Conservation (phyloP, 768 basidiomycete genomes). For the Baorangia bicolor region DNA sequence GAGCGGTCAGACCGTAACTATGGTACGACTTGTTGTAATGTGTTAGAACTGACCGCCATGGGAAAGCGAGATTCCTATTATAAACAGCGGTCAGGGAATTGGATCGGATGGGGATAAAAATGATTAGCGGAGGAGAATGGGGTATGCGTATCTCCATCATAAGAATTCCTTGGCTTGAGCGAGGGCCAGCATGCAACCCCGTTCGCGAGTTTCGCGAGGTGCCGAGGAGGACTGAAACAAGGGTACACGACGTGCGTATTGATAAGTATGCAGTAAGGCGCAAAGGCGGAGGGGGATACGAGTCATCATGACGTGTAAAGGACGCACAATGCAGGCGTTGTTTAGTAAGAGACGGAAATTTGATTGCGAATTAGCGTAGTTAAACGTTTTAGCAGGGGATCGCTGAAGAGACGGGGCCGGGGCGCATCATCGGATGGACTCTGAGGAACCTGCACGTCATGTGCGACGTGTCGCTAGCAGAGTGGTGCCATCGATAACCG, state of each 20-base stretch:
- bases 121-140: constrained; percentile 8
- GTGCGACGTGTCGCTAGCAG: background rate
- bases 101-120: constrained; percentile 19
- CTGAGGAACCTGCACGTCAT: background rate
- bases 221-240: constrained; percentile 27
- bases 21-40: constrained; percentile 18
- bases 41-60: constrained; percentile 19
- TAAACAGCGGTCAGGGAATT: constrained; percentile 9
- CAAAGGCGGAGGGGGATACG: constrained; percentile 4
- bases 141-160: constrained; percentile 13
- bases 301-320: constrained; percentile 23
- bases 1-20: constrained; percentile 20
- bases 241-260: constrained; percentile 1
- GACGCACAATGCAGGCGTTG: background rate
- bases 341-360: constrained; percentile 24
- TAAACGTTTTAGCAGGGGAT: constrained; percentile 31
- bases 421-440: background rate
- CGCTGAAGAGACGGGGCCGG: constrained; percentile 20
- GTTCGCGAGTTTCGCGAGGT: constrained; percentile 24
- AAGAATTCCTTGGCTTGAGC: constrained; percentile 5
- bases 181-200: constrained; percentile 6
- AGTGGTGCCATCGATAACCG: background rate
- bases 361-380: constrained; percentile 33
- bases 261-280: background rate
- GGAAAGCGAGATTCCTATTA: constrained; percentile 19